Evolutionary conservation across 371 early-diverging fungal species (phyloP).

Genomic region (Lichtheimia corymbifera): DNA sequence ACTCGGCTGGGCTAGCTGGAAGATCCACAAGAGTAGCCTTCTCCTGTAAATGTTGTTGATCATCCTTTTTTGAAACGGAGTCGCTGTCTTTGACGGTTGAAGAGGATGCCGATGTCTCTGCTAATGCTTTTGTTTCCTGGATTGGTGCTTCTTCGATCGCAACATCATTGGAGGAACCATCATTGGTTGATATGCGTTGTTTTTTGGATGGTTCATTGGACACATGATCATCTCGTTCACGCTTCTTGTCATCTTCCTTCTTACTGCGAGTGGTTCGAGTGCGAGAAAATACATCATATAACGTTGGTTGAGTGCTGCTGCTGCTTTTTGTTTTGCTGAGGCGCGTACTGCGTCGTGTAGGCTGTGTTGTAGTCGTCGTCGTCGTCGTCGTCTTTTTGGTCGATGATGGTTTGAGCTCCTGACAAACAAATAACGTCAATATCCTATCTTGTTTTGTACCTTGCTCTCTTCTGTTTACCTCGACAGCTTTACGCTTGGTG

Average conservation of each 20-base stretch:
- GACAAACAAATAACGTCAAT: neutral
- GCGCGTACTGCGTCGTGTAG: neutral
- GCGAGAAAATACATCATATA: neutral
- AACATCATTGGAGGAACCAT: neutral
- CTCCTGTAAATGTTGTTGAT: no score
- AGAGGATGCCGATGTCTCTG: neutral
- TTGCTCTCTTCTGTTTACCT: neutral
- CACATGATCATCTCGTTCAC: no score
- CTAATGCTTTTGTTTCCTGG: neutral
- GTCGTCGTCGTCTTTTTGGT: neutral
- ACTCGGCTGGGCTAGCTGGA: no score
- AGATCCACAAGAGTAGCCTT: no score
- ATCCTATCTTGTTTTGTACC: neutral
- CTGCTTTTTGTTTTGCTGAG: neutral
- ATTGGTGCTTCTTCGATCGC: neutral
- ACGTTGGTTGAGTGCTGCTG: neutral
- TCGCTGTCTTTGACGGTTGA: no score
- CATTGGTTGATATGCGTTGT: neutral
- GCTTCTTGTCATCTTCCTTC: no score
- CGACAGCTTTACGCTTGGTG: neutral
- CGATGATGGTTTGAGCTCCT: no score
- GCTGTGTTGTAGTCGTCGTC: neutral
- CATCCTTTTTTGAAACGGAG: no score
- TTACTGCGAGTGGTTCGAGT: no score
- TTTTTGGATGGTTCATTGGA: no score